Percentiles rank a stretch among this genome's conserved stretches.
Conservation (phyloP, 495 filamentous ascomycete species). For the Lasiosphaeria miniovina region DNA sequence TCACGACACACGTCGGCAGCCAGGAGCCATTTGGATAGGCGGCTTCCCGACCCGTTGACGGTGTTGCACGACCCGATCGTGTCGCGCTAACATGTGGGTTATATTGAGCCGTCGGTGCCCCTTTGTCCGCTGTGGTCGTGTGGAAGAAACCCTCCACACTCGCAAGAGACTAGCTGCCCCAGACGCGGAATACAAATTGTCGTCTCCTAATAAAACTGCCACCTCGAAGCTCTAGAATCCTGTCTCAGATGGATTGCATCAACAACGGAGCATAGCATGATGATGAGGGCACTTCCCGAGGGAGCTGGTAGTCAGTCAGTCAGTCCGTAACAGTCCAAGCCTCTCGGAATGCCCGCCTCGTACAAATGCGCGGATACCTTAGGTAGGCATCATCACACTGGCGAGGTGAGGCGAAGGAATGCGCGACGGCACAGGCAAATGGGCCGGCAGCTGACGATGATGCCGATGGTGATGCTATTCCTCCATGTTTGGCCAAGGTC, state of each 20-base stretch:
- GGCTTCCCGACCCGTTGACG: not conserved
- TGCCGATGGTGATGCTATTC: constrained; percentile 15
- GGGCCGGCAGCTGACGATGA: not conserved
- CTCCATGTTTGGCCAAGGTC: constrained; percentile 15
- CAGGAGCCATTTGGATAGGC: too few relatives aligned
- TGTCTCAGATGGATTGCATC: not conserved
- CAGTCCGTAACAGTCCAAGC: not conserved
- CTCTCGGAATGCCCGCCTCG: not conserved
- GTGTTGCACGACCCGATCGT: constrained; percentile 2
- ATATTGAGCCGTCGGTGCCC: not conserved
- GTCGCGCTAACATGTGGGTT: not conserved
- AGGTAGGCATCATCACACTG: too few relatives aligned
- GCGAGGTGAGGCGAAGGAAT: not conserved
- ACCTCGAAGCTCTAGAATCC: not conserved
- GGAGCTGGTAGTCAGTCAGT: too few relatives aligned
- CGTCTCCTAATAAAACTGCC: too few relatives aligned
- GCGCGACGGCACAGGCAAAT: not conserved
- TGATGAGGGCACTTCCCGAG: not conserved
- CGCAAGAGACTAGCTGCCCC: not conserved
- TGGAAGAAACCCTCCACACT: not conserved
- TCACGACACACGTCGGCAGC: too few relatives aligned
- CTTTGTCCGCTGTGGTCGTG: not conserved
- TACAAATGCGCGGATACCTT: too few relatives aligned
- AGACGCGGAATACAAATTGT: too few relatives aligned
- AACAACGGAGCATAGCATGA: not conserved